Conservation (phyloP, 148 eudicot species). For the Rhododendron simsii region DNA sequence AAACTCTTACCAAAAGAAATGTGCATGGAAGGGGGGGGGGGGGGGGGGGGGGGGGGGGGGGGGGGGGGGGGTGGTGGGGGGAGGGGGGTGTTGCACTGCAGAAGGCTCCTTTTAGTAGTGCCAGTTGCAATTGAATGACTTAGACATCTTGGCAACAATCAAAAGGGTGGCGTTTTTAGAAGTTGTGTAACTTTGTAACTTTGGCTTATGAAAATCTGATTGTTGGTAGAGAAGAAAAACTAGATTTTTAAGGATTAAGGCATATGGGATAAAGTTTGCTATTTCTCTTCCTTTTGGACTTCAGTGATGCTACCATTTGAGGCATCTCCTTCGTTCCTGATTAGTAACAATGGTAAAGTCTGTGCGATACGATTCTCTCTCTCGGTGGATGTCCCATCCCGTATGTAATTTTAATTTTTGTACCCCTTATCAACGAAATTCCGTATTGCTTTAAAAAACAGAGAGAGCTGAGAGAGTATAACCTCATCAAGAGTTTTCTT, state of each 20-base stretch:
- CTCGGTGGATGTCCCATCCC: background rate
- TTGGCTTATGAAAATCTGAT: background rate
- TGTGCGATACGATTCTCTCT: background rate
- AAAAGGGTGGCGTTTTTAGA: background rate
- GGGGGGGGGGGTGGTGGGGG: background rate
- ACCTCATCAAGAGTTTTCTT: constrained; percentile 58
- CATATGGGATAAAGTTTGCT: background rate
- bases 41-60: background rate
- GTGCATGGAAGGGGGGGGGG: background rate
- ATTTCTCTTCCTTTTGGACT: background rate
- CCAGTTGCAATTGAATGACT: background rate
- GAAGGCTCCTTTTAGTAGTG: background rate
- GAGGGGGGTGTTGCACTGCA: background rate
- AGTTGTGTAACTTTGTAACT: background rate
- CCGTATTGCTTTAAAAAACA: background rate
- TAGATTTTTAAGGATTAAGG: background rate
- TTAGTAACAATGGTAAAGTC: background rate
- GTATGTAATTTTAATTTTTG: background rate
- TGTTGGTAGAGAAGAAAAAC: background rate
- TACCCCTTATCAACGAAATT: background rate
- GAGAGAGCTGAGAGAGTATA: constrained; percentile 6
- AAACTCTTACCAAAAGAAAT: constrained; percentile 1
- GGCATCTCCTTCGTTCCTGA: background rate
- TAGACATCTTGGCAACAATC: background rate
- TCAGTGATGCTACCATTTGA: background rate